Evolutionary conservation across 2,329 filamentous ascomycete species (phyloP), one percentile per base, ranked within the genome.

Genomic region (Ascochyta koolunga): DNA sequence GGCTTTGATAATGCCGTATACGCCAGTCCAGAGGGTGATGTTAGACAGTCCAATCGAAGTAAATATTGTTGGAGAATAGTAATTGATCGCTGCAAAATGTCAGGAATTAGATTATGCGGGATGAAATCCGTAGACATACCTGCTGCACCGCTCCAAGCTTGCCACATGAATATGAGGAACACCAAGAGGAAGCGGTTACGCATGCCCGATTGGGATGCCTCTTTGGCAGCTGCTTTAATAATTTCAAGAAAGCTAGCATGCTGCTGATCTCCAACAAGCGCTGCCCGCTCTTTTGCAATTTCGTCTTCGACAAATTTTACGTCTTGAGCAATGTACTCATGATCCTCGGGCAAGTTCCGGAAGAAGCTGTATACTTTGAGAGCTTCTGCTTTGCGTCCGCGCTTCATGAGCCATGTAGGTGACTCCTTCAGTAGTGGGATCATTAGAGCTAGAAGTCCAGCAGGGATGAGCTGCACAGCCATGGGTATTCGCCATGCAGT

Each of bases 271-370:
- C 65, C 65, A 24, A 68, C 61, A 2, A 71, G 62, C 2, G 63
- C 58, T 6, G 67, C 61, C 19, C 70, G 36, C 36, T 54, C 51
- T 37, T 50, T 54, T 2, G 51, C 88, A 9, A 91, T 76, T 6
- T 89, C 88, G 13, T 82, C 79, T 50, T 92, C 88, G 58, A 93
- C 88, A 58, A 82, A 86, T 50, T 82, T 80, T 15, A 93, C 79
- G 70, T 93, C 90, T 72, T 93, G 89, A 1, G 88, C 76, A 50
- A 93, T 87, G 70, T 92, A 92, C n/a, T 84, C 74, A 59, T 89
- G 80, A 4, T 82, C 78, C 0, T 77, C 69, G 9, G 78, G 70
- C 1, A 89, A 79, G 39, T 86, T 82, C 21, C 86, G 82, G 58
- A 90, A 84, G 85, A 86, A 90, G 78, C 82, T 85, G 11, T 80